Evolutionary conservation across 2,329 filamentous ascomycete species (phyloP), one percentile per base, ranked within the genome.

Genomic region (Paecilomyces fulvus): DNA sequence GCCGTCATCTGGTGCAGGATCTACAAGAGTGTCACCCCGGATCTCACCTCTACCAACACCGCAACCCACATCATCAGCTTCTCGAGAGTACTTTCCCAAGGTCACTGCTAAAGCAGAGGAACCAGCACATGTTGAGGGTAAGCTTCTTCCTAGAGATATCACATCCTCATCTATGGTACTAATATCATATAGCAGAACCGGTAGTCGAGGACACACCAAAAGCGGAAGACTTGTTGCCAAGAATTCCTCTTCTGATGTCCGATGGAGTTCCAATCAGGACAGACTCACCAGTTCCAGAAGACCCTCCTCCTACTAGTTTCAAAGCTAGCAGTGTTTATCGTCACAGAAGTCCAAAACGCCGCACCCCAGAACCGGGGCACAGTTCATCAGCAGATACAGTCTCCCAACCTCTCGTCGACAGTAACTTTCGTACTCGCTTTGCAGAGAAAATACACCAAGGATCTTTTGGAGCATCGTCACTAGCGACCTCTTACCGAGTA

Each of bases 401-500:
- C 21, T 55, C 49, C 52, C 61, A 54, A 57, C 60, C 65, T n/a
- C 65, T 76, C 2, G 71, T 75, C 10, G 67, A 71, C 14, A 69
- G 65, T 30, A 66, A 69, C 51, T 76, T 76, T 57, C 70, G 73
- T 3, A 58, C 63, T 6, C 67, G 64, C 28, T 76, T 75, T 55
- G 68, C 67, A 6, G 68, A 75, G 59, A 64, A 62, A 53, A 57
- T 62, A 23, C 58, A 58, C 14, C 61, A 62, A 14, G 64, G 66
- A 48, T 61, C 64, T 20, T 63, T 51, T 25, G 57, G 52, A 51
- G 55, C 57, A 56, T 59, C 52, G 17, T 62, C 54, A 51, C 51
- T 57, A 25, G 57, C 21, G 51, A 50, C 10, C 53, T 55, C 46
- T 57, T 52, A 14, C 52, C 50, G n/a, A 60, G 54, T 30, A 49